Base-by-base conservation (phyloP, 805 yeast species). In the Yamadazyma takamatsuzukensis region DNA sequence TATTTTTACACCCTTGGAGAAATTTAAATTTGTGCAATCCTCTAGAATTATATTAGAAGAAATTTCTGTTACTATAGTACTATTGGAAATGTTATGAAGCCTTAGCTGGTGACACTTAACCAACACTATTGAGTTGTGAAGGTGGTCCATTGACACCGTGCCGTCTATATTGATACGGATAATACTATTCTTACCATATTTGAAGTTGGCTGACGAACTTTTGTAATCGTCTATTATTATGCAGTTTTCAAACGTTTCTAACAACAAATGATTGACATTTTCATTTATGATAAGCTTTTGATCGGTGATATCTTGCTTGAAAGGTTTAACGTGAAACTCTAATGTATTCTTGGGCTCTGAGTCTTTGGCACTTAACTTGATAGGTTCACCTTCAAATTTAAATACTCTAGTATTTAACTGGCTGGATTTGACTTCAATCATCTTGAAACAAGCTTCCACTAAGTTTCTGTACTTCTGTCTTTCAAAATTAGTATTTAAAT, bases 71-170 rank as follows among this genome's bases (percentile, higher is more conserved):
- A 49, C 33, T 5, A 56, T 34, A 5, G 45, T 32, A 18, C 48
- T 41, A 29, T 49, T 33, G 5, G 18, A 25, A 3, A 51, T 30
- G 17, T 48, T 41, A 33, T 56, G 64, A 21, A 59, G 36, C 18
- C 68, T 31, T 19, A 49, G 39, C 39, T 61, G 68, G 37, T 61
- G 65, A 30, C 62, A 54, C 16, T 36, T 32, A 8, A 56, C 15
- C 9, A 43, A 24, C 6, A 60, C 23, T 3, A 47, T 30, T 15
- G 44, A 32, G 26, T 55, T 30, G 6, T 11, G 11, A 14, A 56
- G 17, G 25, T 50, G 48, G 17, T 53, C 57, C 8, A 56, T 31
- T 30, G 53, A 53, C 1, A 63, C 44, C 4, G 69, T 62, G 11
- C 69, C 70, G 1, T 41, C 37, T 26, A 52, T 45, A 3, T 34